Percentiles rank a stretch among this genome's conserved stretches.
phyloP scores from a whole-genome alignment of 352 stramenopile genomes.

The Phytophthora pseudosyringae region DNA sequence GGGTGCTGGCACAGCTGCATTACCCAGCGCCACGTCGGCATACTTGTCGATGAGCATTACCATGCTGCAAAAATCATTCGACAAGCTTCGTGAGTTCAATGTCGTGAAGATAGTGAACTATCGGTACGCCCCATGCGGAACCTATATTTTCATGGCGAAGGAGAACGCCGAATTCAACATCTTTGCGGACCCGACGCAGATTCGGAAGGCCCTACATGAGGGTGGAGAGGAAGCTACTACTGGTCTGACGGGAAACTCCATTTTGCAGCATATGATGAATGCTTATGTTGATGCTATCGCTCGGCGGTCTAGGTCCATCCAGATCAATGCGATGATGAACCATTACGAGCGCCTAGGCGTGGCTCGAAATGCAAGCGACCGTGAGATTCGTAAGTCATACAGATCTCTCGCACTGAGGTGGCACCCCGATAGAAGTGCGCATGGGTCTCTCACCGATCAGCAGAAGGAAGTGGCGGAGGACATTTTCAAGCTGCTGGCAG shows the following conservation, averaged over 20 bases:
- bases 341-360: slow-evolving; percentile 83
- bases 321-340: slow-evolving; percentile 86
- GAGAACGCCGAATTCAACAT: slow-evolving; percentile 58
- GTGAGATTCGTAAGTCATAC: slow-evolving; percentile 79
- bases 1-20: slow-evolving; percentile 21
- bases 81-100: slow-evolving; percentile 78
- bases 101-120: slow-evolving; percentile 72
- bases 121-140: slow-evolving; percentile 75
- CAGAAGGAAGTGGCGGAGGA: slow-evolving; percentile 75
- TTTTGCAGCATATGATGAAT: slow-evolving; percentile 84
- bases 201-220: slow-evolving; percentile 55
- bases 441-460: slow-evolving; percentile 38
- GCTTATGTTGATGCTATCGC: slow-evolving; percentile 77
- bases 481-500: slow-evolving; percentile 83
- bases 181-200: slow-evolving; percentile 45
- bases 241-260: slow-evolving; percentile 69
- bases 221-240: slow-evolving; percentile 52
- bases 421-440: slow-evolving; percentile 78
- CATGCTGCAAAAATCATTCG: slow-evolving; percentile 78
- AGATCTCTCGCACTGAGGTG: slow-evolving; percentile 76
- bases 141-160: slow-evolving; percentile 77
- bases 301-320: slow-evolving; percentile 71
- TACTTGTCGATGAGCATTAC: slow-evolving; percentile 83
- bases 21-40: slow-evolving; percentile 59
- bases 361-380: slow-evolving; percentile 57